These are phyloP conservation scores for Pythium plurisporium DNA, from an alignment of 352 stramenopile genomes.

Conservation along the genomic window DNA sequence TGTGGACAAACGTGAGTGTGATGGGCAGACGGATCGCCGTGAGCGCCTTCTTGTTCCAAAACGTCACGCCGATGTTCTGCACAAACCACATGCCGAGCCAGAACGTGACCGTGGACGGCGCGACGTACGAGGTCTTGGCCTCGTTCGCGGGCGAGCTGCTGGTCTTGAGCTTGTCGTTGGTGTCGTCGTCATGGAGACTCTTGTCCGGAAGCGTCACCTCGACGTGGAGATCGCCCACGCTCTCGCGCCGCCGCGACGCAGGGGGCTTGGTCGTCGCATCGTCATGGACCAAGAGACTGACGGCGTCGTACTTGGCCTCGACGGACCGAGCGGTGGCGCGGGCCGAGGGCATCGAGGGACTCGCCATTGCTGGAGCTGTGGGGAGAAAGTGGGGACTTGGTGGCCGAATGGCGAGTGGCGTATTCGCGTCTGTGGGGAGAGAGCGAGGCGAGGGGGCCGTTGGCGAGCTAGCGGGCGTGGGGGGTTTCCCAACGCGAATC, in stretches of 20 bases:
- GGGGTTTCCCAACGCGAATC: not conserved
- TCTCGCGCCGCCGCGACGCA: constrained; percentile 1
- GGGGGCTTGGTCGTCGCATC: not conserved
- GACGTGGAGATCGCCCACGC: constrained; percentile 11
- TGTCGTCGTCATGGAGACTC: not conserved
- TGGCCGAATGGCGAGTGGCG: constrained; percentile 4
- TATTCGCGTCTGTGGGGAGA: too few species aligned
- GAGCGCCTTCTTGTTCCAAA: constrained; percentile 94
- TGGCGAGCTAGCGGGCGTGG: not conserved
- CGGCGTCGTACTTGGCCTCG: not conserved
- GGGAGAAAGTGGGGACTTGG: not conserved
- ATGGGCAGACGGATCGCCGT: constrained; percentile 58
- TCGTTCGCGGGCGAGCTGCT: too few species aligned
- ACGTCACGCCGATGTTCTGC: constrained; percentile 93
- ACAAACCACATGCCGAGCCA: constrained; percentile 86
- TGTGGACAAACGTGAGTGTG: constrained; percentile 91
- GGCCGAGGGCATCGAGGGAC: not conserved
- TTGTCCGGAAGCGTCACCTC: constrained; percentile 1
- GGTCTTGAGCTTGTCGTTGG: not conserved
- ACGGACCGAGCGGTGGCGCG: constrained; percentile 4
- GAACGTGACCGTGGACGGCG: constrained; percentile 59
- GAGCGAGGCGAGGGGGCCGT: not conserved
- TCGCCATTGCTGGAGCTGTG: constrained; percentile 1
- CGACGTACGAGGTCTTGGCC: constrained; percentile 71
- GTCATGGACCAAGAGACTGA: too few species aligned